phyloP scores from a whole-genome alignment of 257 asterid species.

The Fraxinus excelsior region DNA sequence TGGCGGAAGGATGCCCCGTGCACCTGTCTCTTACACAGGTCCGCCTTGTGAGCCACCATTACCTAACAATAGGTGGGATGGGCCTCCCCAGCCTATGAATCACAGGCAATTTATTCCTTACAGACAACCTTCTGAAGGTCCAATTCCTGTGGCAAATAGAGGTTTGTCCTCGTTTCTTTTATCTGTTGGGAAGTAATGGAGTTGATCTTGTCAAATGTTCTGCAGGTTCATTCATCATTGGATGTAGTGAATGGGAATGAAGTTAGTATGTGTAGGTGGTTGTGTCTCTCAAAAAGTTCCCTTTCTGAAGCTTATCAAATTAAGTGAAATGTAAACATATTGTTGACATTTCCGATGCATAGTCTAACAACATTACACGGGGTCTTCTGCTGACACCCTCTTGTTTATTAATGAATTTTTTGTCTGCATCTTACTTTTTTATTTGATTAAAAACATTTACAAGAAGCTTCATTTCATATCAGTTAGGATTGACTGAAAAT shows the following conservation, averaged over 20 bases:
- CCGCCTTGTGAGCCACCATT: slow-evolving; percentile 62
- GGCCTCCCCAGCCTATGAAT: slow-evolving; percentile 59
- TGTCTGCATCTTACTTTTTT: neutral
- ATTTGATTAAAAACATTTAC: neutral
- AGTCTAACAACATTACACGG: neutral
- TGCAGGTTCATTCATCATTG: slow-evolving; percentile 5
- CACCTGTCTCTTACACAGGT: slow-evolving; percentile 48
- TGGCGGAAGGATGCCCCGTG: slow-evolving; percentile 51
- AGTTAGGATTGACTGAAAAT: neutral
- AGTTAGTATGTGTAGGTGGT: slow-evolving; percentile 7
- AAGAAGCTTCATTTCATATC: neutral
- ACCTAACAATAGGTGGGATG: slow-evolving; percentile 62
- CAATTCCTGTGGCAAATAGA: slow-evolving; percentile 69
- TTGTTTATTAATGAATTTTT: neutral
- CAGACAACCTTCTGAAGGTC: slow-evolving; percentile 69
- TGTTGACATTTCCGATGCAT: neutral
- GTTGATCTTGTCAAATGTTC: slow-evolving; percentile 13
- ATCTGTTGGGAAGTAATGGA: slow-evolving; percentile 3
- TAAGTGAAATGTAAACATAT: neutral
- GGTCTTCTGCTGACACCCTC: neutral
- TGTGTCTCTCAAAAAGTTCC: neutral
- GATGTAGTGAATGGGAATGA: neutral
- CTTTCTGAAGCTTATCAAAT: neutral
- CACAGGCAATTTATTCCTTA: slow-evolving; percentile 60
- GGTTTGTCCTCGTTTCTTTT: slow-evolving; percentile 41